These are phyloP conservation scores for Xylaria venustula DNA, from an alignment of 495 filamentous ascomycete species.

Conservation along the genomic window DNA sequence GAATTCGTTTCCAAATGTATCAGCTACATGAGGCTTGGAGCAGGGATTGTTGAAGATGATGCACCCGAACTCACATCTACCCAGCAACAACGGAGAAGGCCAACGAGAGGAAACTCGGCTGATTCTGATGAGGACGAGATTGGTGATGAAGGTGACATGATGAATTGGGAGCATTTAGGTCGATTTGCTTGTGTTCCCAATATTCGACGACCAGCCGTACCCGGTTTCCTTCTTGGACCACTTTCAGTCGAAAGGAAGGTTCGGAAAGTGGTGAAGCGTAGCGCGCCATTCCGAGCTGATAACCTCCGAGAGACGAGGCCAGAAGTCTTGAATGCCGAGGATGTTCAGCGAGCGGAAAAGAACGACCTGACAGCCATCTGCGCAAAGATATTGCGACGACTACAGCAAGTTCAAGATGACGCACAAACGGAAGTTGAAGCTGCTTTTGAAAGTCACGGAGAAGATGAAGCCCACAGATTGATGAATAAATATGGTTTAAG, in stretches of 20 bases:
- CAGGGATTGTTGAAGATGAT: conserved; percentile 40
- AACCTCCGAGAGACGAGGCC: conserved; percentile 68
- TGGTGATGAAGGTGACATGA: conserved; percentile 69
- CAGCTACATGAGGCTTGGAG: conserved; percentile 73
- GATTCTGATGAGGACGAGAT: conserved; percentile 52
- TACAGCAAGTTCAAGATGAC: conserved; percentile 38
- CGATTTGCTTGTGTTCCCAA: conserved; percentile 68
- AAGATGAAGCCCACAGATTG: conserved; percentile 32
- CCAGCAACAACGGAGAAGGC: conserved; percentile 41
- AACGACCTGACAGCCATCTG: conserved; percentile 69
- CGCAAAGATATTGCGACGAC: conserved; percentile 58
- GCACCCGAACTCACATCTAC: conserved; percentile 44
- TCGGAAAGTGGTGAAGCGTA: conserved; percentile 65
- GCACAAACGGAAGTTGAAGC: conserved; percentile 44
- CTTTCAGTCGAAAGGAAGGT: conserved; percentile 83
- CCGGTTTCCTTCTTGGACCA: conserved; percentile 85
- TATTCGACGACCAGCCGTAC: conserved; percentile 71
- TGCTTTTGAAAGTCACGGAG: conserved; percentile 29
- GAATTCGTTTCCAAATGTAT: conserved; percentile 93
- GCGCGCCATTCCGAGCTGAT: conserved; percentile 59
- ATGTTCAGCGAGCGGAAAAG: conserved; percentile 70
- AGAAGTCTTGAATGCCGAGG: conserved; percentile 66
- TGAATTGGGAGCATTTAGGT: conserved; percentile 88
- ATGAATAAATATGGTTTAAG: conserved; percentile 57
- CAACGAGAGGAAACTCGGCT: conserved; percentile 23